phyloP scores from a whole-genome alignment of 768 basidiomycete species.

The Boletus tomentosulus region DNA sequence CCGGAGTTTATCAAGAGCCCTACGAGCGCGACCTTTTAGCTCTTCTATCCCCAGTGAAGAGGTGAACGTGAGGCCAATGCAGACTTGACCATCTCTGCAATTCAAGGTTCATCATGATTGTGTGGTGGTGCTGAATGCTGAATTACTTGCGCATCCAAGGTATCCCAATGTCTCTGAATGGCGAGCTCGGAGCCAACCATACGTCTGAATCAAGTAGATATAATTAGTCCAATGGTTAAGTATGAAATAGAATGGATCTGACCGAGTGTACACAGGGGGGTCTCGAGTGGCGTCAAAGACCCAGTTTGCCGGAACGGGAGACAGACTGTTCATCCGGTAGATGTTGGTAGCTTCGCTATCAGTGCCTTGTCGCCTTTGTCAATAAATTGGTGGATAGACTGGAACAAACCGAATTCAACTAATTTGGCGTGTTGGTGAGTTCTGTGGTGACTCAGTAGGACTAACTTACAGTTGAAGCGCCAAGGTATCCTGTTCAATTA shows the following conservation, averaged over 20 bases:
- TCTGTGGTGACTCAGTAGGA: too few relatives aligned
- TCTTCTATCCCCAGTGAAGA: slow-evolving; percentile 7
- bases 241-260: not conserved
- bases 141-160: slow-evolving; percentile 11
- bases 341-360: not conserved
- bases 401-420: not conserved
- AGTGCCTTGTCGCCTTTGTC: not conserved
- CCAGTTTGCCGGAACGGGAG: slow-evolving; percentile 1
- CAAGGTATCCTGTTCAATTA: not conserved
- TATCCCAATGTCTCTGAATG: slow-evolving; percentile 10
- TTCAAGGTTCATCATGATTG: not conserved
- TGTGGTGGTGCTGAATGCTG: not conserved
- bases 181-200: slow-evolving; percentile 16
- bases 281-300: slow-evolving; percentile 5
- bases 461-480: too few relatives aligned
- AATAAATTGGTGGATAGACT: not conserved
- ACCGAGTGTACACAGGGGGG: slow-evolving; percentile 17
- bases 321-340: not conserved
- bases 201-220: not conserved
- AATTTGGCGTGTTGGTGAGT: not conserved
- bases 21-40: slow-evolving; percentile 6
- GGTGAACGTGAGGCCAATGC: slow-evolving; percentile 15
- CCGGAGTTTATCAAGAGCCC: slow-evolving; percentile 20
- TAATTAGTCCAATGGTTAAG: not conserved
- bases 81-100: slow-evolving; percentile 16